Conservation (phyloP, 768 basidiomycete species). For the Kwoniella bestiolae region DNA sequence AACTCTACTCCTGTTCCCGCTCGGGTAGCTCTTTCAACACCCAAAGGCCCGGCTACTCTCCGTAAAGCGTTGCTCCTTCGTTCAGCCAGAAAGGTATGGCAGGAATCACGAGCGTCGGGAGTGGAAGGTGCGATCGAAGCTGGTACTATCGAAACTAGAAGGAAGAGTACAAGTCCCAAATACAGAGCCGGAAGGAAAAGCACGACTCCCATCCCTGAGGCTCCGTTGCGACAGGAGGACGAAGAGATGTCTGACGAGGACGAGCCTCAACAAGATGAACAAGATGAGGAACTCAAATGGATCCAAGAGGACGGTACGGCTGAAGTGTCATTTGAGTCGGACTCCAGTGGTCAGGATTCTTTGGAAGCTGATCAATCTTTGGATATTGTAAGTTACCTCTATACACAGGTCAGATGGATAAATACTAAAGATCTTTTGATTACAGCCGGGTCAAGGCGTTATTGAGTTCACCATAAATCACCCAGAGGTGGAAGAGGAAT, state of each 20-base stretch:
- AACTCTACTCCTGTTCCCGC: slow-evolving; percentile 27
- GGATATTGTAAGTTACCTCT: slow-evolving; percentile 45
- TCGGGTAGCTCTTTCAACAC: slow-evolving; percentile 36
- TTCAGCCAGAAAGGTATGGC: slow-evolving; percentile 52
- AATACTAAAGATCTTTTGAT: neutral
- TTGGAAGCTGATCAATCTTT: slow-evolving; percentile 57
- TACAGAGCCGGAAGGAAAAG: slow-evolving; percentile 22
- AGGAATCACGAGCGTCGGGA: slow-evolving; percentile 32
- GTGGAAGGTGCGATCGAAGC: slow-evolving; percentile 44
- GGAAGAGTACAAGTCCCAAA: slow-evolving; percentile 44
- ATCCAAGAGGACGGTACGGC: slow-evolving; percentile 35
- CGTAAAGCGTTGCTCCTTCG: slow-evolving; percentile 50
- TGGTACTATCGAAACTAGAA: slow-evolving; percentile 31
- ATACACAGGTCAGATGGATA: neutral
- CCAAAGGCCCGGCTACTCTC: slow-evolving; percentile 42
- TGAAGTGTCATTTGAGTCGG: slow-evolving; percentile 62
- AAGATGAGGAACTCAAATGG: slow-evolving; percentile 23
- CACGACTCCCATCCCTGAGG: slow-evolving; percentile 13
- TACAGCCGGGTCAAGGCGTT: slow-evolving; percentile 15
- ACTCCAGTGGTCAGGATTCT: slow-evolving; percentile 62
- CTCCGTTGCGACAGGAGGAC: slow-evolving; percentile 4
- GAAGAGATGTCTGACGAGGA: slow-evolving; percentile 18
- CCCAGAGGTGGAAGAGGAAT: slow-evolving; percentile 29
- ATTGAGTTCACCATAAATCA: slow-evolving; percentile 8
- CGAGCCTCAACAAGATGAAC: slow-evolving; percentile 22